Percentiles rank a stretch among this genome's conserved stretches.
phyloP scores from a whole-genome alignment of 1,139 yeast species.

The Yamadazyma triangularis region DNA sequence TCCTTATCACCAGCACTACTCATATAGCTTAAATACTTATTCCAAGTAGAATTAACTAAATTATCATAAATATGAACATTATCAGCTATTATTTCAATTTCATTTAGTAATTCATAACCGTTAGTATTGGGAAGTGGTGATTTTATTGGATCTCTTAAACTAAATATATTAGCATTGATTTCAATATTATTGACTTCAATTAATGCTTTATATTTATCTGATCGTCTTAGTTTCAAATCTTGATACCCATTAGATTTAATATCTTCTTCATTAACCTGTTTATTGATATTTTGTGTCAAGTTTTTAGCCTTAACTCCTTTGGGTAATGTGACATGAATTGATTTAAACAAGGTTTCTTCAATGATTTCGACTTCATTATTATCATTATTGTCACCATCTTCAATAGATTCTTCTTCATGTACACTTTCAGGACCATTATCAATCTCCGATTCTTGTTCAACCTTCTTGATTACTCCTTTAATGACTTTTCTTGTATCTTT shows the following conservation, averaged over 20 bases:
- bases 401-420: slow-evolving; percentile 10
- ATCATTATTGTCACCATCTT: slow-evolving; percentile 12
- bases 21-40: slow-evolving; percentile 72
- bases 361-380: slow-evolving; percentile 27
- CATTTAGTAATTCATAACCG: slow-evolving; percentile 43
- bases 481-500: slow-evolving; percentile 67
- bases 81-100: slow-evolving; percentile 26
- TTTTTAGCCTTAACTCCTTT: slow-evolving; percentile 42
- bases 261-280: slow-evolving; percentile 28
- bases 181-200: slow-evolving; percentile 53
- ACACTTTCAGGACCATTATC: slow-evolving; percentile 11
- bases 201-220: slow-evolving; percentile 57
- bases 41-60: slow-evolving; percentile 88
- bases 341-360: slow-evolving; percentile 67
- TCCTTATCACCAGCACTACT: slow-evolving; percentile 67
- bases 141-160: slow-evolving; percentile 45
- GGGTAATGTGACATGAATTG: slow-evolving; percentile 66
- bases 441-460: slow-evolving; percentile 47
- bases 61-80: slow-evolving; percentile 47
- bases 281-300: slow-evolving; percentile 52
- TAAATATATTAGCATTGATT: slow-evolving; percentile 41
- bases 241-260: slow-evolving; percentile 17
- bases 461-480: slow-evolving; percentile 54
- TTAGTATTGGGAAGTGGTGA: slow-evolving; percentile 14
- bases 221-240: slow-evolving; percentile 58